Conservation (phyloP, 179 eudicot genomes). For the Beta lomatogona region DNA sequence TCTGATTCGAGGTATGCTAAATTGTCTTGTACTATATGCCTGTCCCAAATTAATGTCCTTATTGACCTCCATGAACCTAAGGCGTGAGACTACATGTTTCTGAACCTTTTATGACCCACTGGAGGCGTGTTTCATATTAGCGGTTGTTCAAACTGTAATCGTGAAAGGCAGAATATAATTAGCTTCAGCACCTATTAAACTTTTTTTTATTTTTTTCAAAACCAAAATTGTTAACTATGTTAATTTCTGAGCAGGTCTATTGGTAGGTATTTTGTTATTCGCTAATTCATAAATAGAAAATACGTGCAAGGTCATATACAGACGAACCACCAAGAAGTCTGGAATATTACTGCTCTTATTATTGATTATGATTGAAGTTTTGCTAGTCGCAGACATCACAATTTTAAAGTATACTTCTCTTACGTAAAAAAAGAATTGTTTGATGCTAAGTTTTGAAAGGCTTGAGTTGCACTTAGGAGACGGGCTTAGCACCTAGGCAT, state of each 20-base stretch:
- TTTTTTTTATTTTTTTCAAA: background rate
- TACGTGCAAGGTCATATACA: background rate
- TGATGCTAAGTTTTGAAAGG: background rate
- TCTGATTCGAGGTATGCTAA: slow-evolving; percentile 30
- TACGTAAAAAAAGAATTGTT: background rate
- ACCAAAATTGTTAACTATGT: background rate
- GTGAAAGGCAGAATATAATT: background rate
- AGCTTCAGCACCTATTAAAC: background rate
- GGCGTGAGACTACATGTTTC: background rate
- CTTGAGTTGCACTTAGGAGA: background rate
- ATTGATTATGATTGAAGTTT: background rate
- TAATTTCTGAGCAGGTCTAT: background rate
- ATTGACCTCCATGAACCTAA: background rate
- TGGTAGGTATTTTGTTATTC: background rate
- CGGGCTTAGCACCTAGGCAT: background rate
- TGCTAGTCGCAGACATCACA: background rate
- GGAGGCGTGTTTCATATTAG: background rate
- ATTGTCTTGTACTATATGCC: background rate
- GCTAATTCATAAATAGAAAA: background rate
- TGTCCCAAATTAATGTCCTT: background rate
- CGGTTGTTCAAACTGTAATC: background rate
- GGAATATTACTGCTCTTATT: background rate
- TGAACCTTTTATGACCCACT: background rate
- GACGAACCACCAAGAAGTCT: background rate
- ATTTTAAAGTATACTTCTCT: background rate